phyloP scores from a whole-genome alignment of 2,329 filamentous ascomycete species.

The Westerdykella sp. region DNA sequence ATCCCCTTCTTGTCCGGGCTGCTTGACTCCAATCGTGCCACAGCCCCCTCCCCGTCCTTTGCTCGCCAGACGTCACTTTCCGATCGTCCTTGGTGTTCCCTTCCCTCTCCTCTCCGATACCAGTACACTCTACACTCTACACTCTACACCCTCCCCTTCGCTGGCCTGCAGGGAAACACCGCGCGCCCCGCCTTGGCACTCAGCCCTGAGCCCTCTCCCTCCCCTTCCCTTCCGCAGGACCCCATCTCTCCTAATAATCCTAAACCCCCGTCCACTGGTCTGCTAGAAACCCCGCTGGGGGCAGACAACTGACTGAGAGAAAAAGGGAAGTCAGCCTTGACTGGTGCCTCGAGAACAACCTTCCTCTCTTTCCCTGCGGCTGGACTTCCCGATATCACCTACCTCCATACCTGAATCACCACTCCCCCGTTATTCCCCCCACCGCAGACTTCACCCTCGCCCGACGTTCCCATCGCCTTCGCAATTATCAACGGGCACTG shows the following conservation, averaged over 20 bases:
- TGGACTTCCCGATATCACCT: conserved; percentile 7
- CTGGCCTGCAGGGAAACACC: background rate
- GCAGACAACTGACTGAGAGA: background rate
- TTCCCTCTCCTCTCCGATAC: too few relatives aligned
- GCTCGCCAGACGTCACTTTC: conserved; percentile 8
- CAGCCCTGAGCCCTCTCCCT: conserved; percentile 18
- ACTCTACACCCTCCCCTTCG: conserved; percentile 1
- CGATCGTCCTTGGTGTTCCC: too few relatives aligned
- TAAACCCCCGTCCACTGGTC: too few relatives aligned
- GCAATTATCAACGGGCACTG: background rate
- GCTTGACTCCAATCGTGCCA: too few relatives aligned
- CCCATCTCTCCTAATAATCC: background rate
- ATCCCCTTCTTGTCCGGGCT: too few relatives aligned
- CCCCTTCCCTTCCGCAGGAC: background rate
- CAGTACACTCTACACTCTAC: background rate
- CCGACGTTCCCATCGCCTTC: background rate
- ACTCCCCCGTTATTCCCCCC: conserved; percentile 18
- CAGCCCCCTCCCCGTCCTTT: background rate
- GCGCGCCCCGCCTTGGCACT: conserved; percentile 21
- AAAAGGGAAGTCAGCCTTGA: conserved; percentile 33
- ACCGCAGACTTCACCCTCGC: conserved; percentile 9
- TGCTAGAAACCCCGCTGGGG: too few relatives aligned
- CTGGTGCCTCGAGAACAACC: conserved; percentile 22
- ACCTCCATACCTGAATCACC: conserved; percentile 15
- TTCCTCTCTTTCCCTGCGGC: conserved; percentile 25